Base-by-base conservation (phyloP, 1,284 basidiomycete species). In the Cutaneotrichosporon mucoides region DNA sequence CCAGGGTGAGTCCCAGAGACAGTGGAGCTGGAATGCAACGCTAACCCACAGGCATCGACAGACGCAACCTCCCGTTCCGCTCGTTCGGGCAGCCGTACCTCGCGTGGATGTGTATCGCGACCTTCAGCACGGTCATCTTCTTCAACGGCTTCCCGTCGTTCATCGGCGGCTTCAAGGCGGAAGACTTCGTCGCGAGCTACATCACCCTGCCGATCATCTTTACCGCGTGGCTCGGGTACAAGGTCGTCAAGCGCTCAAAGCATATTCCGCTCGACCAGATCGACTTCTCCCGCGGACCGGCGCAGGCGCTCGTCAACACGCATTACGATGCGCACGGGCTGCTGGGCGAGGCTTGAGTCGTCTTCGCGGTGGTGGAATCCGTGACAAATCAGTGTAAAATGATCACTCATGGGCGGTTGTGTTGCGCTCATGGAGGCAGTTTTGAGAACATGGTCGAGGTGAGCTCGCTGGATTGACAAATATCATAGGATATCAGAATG, bases 1-100 rank as follows among this genome's bases (percentile, higher is more conserved):
- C 1, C 90, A 92, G 70, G 86, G 50, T 52, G 40, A 42, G 50
- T 52, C 24, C 12, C 24, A 24, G 24, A 24, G 24, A 24, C 24
- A 24, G 24, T 24, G 24, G 24, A 24, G 24, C 15, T 4, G 36
- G 7, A 6, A 24, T 13, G 12, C 15, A 13, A 37, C 9, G 15
- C 49, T 42, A 9, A 52, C 33, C 5, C 10, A 24, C 41, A 52
- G 86, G 87, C 35, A 52, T 57, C 24, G 60, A 59, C 52, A 42
- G 89, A 46, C 76, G 58, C 11, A 81, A 77, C 2, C 81, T 94
- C 10, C 89, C 90, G 0, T 90, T 82, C 70, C 71, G 70, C 6
- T 83, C 84, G 3, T 73, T 72, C n/a, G 55, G 88, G 16, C 85
- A 63, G 57, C 57, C 61, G 16, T 60, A 60, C 54, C 24, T 62